Base-by-base conservation (phyloP, 2,329 filamentous ascomycete genomes). In the Ceratocystis lukuohia region DNA sequence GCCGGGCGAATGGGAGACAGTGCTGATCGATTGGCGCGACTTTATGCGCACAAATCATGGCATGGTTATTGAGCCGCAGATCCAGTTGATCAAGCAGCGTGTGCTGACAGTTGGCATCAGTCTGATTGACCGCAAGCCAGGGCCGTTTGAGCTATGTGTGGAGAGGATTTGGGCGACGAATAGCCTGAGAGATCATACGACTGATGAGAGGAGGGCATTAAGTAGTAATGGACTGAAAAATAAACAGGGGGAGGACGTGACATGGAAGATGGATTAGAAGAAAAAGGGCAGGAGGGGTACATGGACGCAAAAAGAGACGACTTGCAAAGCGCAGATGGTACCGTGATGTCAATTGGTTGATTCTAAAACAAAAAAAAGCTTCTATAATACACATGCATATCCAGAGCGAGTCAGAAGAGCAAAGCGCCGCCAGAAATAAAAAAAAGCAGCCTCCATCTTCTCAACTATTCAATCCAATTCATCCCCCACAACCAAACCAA, bases 11-110 rank as follows among this genome's bases (percentile, higher is more conserved):
- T 99, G 94, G 94, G 93, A 99, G 80, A 96, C 94, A 1, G 83
- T 96, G n/a, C 76, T 95, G 61, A 88, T 99, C 69, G 88, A 88
- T 69, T 94, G 92, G 82, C 88, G 87, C 71, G 91, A 96, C 70
- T 97, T 99, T 76, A 93, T 99, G 68, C 82, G 94, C 69, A 99
- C 94, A 15, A 97, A 96, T 73, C 85, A 95, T 72, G 94, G 94
- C 5, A 85, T 89, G 71, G 90, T 96, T 1, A 87, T 96, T 4
- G 92, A 97, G 77, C 94, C 94, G 41, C 93, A 97, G 79, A 87
- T 87, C 12, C 91, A 95, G 74, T 87, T 99, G 76, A 77, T 96
- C 74, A 84, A 88, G 69, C 88, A 95, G 72, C 92, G 91, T 75
- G 86, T 99, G 37, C 83, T 85, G 73, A 95, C 87, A 33, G 80